phyloP scores from a whole-genome alignment of 1,284 basidiomycete species.

The Cutaneotrichosporon mucoides region DNA sequence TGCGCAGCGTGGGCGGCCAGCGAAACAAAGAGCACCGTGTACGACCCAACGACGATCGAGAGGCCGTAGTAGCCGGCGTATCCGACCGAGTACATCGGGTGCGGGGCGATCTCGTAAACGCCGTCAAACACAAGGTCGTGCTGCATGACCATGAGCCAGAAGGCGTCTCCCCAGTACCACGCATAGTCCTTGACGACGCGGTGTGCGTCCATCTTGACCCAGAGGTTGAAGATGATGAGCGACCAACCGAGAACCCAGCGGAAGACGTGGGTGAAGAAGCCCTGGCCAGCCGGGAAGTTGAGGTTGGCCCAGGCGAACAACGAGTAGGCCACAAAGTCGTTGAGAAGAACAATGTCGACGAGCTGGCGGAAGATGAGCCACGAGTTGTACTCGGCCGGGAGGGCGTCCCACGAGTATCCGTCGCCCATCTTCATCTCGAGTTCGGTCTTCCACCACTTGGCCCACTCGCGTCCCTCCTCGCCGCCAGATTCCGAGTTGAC shows the following conservation, averaged over 20 bases:
- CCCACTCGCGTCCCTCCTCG: conserved; percentile 59
- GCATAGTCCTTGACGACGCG: conserved; percentile 79
- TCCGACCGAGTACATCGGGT: conserved; percentile 63
- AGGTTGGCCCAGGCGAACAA: conserved; percentile 92
- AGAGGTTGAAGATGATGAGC: conserved; percentile 90
- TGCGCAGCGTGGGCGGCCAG: conserved; percentile 90
- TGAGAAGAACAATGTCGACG: conserved; percentile 93
- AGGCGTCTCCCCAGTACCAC: conserved; percentile 99
- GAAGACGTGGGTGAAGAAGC: conserved; percentile 67
- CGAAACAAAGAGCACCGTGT: conserved; percentile 86
- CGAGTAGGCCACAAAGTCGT: conserved; percentile 93
- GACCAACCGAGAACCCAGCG: conserved; percentile 83
- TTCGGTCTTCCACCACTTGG: conserved; percentile 79
- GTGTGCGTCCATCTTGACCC: conserved; percentile 98
- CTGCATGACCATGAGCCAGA: conserved; percentile 65
- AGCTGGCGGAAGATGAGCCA: conserved; percentile 56
- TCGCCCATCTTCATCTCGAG: conserved; percentile 92
- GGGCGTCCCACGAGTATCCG: conserved; percentile 78
- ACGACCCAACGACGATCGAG: conserved; percentile 61
- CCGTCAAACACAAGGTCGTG: conserved; percentile 89
- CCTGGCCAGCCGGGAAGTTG: conserved; percentile 73
- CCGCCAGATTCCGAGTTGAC: conserved; percentile 41
- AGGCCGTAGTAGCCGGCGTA: conserved; percentile 96
- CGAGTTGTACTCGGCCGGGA: conserved; percentile 49
- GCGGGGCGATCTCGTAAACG: conserved; percentile 72